A percentile compares a stretch with the other conserved stretches of the same genome.
These are phyloP conservation scores for Anthracocystis walkeri DNA, from an alignment of 1,284 basidiomycete genomes.

Conservation along the genomic window DNA sequence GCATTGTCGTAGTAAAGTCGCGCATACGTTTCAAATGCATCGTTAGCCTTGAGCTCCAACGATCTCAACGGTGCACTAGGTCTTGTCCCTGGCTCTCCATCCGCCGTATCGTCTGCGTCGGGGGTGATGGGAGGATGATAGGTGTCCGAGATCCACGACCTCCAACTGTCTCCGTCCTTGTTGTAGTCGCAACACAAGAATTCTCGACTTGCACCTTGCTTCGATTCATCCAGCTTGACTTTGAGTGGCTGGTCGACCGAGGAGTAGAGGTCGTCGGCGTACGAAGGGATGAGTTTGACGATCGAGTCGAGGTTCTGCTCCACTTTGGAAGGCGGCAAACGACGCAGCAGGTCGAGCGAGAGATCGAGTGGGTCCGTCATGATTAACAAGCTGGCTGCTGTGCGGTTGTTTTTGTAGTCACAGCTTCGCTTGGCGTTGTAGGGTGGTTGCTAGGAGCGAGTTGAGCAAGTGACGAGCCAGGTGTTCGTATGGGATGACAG, in stretches of 20 bases:
- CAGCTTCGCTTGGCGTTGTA: background rate
- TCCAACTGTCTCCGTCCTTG: conserved; percentile 91
- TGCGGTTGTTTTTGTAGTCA: no score
- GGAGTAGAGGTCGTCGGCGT: conserved; percentile 92
- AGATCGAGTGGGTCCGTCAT: conserved; percentile 64
- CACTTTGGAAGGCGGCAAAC: conserved; percentile 90
- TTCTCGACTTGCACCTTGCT: conserved; percentile 77
- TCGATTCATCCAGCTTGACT: conserved; percentile 81
- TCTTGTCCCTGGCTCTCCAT: conserved; percentile 74
- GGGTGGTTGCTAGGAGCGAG: background rate
- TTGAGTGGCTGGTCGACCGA: conserved; percentile 95
- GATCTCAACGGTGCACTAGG: conserved; percentile 87
- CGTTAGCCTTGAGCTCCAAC: conserved; percentile 91
- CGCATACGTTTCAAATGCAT: conserved; percentile 96
- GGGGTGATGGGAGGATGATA: conserved; percentile 81
- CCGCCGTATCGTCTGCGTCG: conserved; percentile 33
- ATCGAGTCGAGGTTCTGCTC: conserved; percentile 88
- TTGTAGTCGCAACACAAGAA: conserved; percentile 98
- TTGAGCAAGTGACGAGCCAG: background rate
- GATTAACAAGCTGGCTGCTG: background rate
- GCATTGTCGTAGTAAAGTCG: conserved; percentile 99
- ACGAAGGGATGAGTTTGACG: conserved; percentile 80
- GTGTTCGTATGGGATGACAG: background rate
- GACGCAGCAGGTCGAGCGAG: conserved; percentile 88
- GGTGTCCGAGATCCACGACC: conserved; percentile 96